phyloP scores from a whole-genome alignment of 2,329 filamentous ascomycete species.

The Hypoxylon sp. region DNA sequence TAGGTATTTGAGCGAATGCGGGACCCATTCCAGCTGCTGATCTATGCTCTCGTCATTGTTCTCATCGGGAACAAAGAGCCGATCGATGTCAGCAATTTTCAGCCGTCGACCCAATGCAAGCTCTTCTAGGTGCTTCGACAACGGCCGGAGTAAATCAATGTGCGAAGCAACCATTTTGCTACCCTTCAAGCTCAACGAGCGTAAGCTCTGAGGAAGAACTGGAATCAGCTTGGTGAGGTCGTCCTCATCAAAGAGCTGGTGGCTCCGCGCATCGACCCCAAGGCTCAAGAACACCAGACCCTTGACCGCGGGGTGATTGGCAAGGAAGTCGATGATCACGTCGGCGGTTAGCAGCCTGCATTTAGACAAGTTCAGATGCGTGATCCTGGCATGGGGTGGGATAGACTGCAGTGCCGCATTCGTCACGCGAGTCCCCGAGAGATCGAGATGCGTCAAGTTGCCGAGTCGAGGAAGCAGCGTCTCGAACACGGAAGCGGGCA shows the following conservation, averaged over 20 bases:
- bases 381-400: slow-evolving; percentile 78
- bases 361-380: slow-evolving; percentile 83
- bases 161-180: slow-evolving; percentile 77
- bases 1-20: slow-evolving; percentile 78
- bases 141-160: slow-evolving; percentile 72
- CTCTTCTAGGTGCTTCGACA: slow-evolving; percentile 82
- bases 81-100: slow-evolving; percentile 74
- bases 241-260: slow-evolving; percentile 77
- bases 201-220: slow-evolving; percentile 74
- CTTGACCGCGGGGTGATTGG: slow-evolving; percentile 77
- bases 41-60: slow-evolving; percentile 50
- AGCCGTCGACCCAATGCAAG: slow-evolving; percentile 79
- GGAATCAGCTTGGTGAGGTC: slow-evolving; percentile 77
- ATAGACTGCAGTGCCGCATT: slow-evolving; percentile 79
- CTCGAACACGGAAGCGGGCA: slow-evolving; percentile 77
- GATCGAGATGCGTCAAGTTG: slow-evolving; percentile 81
- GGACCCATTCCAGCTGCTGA: slow-evolving; percentile 62
- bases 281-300: slow-evolving; percentile 80
- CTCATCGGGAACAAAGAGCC: slow-evolving; percentile 70
- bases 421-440: slow-evolving; percentile 83
- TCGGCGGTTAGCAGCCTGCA: slow-evolving; percentile 78
- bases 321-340: slow-evolving; percentile 78
- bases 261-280: slow-evolving; percentile 78
- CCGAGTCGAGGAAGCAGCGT: slow-evolving; percentile 78
- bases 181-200: slow-evolving; percentile 82